A percentile compares a stretch with the other conserved stretches of the same genome.
Conservation (phyloP, 176 grass and related monocot genomes). For the bread wheat (Triticum aestivum) region IWGSC_CS_RefSeq_v2.1 NC_057811.1:34453307-34453806, state of each 20-base stretch:
- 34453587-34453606: conserved; percentile 13
- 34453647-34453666: conserved; percentile 35
- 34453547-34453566: background rate
- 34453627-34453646: conserved; percentile 37
- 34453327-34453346: too few species aligned
- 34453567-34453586: conserved; percentile 45
- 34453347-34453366: background rate
- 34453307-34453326: background rate
- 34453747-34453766: conserved; percentile 29
- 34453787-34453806: conserved; percentile 6
- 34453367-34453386: background rate
- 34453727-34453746: conserved; percentile 27
- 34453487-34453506: conserved; percentile 32
- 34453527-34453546: conserved; percentile 47
- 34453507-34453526: conserved; percentile 22
- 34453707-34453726: background rate
- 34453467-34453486: background rate
- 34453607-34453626: background rate
- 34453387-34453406: too few species aligned
- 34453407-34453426: too few species aligned
- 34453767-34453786: conserved; percentile 53
- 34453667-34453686: conserved; percentile 24
- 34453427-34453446: background rate
- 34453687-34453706: conserved; percentile 19
- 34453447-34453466: background rate